Percentiles rank a stretch among this genome's conserved stretches.
Evolutionary conservation across 257 asterid genomes (phyloP).

Genomic region (Apocynum venetum): DNA sequence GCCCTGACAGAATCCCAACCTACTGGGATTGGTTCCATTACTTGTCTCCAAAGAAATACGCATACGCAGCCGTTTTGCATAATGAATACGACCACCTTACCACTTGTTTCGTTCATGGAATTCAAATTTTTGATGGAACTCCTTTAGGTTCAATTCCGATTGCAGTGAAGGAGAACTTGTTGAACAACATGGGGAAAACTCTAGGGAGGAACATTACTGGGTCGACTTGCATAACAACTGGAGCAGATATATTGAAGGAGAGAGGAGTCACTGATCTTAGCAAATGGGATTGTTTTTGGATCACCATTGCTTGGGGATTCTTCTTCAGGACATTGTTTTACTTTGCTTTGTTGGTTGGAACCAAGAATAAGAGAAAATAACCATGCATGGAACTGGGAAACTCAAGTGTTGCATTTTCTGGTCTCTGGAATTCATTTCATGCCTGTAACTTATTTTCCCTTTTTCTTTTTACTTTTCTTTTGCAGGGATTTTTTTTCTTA

Average conservation of each 20-base stretch:
- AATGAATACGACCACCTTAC: constrained; percentile 30
- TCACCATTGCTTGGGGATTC: constrained; percentile 39
- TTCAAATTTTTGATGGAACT: constrained; percentile 36
- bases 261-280: constrained; percentile 26
- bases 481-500: background rate
- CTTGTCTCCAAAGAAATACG: constrained; percentile 34
- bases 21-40: constrained; percentile 53
- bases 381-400: background rate
- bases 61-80: constrained; percentile 35
- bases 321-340: constrained; percentile 37
- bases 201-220: constrained; percentile 30
- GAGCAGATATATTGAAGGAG: constrained; percentile 32
- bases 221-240: constrained; percentile 31
- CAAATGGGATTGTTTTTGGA: constrained; percentile 38
- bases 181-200: constrained; percentile 20
- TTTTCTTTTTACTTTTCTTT: no score
- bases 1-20: constrained; percentile 31
- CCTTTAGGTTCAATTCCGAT: constrained; percentile 17
- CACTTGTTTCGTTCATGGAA: constrained; percentile 36
- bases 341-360: constrained; percentile 27
- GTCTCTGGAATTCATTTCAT: background rate
- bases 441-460: background rate
- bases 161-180: constrained; percentile 22
- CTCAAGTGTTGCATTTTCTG: background rate
- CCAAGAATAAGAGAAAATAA: constrained; percentile 36